These are phyloP conservation scores for Suillus cothurnatus DNA, from an alignment of 768 basidiomycete genomes.

Conservation along the genomic window DNA sequence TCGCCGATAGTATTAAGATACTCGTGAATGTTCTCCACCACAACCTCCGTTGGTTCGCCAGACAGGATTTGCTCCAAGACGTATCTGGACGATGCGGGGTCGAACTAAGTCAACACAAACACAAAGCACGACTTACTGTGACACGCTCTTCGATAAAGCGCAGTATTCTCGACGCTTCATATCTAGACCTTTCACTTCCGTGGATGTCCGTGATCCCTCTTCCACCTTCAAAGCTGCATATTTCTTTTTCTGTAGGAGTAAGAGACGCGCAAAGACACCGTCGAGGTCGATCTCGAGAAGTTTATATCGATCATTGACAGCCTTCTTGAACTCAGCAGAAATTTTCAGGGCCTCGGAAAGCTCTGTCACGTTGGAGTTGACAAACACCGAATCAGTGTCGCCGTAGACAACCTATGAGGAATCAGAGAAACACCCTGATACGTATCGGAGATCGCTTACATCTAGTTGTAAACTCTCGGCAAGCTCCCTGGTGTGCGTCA, in stretches of 20 bases:
- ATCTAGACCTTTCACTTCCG: slow-evolving; percentile 95
- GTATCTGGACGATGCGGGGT: slow-evolving; percentile 52
- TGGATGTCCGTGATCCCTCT: slow-evolving; percentile 73
- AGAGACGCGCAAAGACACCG: slow-evolving; percentile 86
- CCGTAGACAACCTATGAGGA: slow-evolving; percentile 88
- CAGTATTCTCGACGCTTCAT: slow-evolving; percentile 99
- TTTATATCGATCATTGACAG: slow-evolving; percentile 93
- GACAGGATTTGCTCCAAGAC: slow-evolving; percentile 90
- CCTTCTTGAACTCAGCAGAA: slow-evolving; percentile 90
- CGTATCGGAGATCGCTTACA: slow-evolving; percentile 48
- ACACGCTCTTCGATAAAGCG: slow-evolving; percentile 86
- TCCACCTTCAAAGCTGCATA: slow-evolving; percentile 97
- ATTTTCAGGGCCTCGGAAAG: slow-evolving; percentile 89
- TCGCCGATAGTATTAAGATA: slow-evolving; percentile 79
- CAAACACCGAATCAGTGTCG: slow-evolving; percentile 98
- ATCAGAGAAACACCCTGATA: neutral
- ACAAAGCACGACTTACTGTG: slow-evolving; percentile 62
- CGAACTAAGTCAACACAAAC: neutral
- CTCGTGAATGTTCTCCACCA: slow-evolving; percentile 91
- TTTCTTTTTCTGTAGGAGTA: slow-evolving; percentile 98
- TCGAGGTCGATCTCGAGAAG: slow-evolving; percentile 97
- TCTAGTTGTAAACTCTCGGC: slow-evolving; percentile 90
- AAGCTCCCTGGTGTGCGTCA: slow-evolving; percentile 90
- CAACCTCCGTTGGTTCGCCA: slow-evolving; percentile 86
- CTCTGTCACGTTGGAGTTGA: slow-evolving; percentile 92